Evolutionary conservation across 2,329 filamentous ascomycete species (phyloP).

Genomic region (Cylindrodendrum hubeiense): DNA sequence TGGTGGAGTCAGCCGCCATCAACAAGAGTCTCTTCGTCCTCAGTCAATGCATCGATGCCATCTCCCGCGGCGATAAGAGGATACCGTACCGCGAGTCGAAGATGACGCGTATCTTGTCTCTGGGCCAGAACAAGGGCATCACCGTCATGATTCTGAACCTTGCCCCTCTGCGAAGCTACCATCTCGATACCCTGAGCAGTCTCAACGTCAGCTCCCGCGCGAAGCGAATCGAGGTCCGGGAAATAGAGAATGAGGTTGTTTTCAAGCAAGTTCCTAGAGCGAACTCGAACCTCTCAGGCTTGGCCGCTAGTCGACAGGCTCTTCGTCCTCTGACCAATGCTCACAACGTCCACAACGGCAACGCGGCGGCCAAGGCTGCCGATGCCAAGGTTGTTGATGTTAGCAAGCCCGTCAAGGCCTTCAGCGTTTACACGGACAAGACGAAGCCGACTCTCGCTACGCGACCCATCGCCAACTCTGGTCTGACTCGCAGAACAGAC

Average conservation of each 20-base stretch:
- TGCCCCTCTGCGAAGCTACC: constrained; percentile 90
- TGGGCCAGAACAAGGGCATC: constrained; percentile 95
- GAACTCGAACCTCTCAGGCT: constrained; percentile 52
- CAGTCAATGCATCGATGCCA: constrained; percentile 95
- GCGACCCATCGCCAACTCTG: constrained; percentile 51
- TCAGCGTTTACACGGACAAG: constrained; percentile 88
- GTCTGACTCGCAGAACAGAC: constrained; percentile 48
- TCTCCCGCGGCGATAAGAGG: constrained; percentile 78
- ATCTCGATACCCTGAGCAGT: constrained; percentile 92
- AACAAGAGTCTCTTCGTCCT: constrained; percentile 97
- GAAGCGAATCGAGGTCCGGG: constrained; percentile 95
- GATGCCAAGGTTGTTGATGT: constrained; percentile 61
- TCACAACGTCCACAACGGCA: constrained; percentile 77
- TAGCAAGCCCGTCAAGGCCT: constrained; percentile 83
- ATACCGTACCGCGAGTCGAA: constrained; percentile 96
- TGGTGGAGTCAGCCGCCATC: constrained; percentile 96
- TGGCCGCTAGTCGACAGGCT: constrained; percentile 75
- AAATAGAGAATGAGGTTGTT: constrained; percentile 95
- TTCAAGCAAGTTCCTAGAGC: constrained; percentile 80
- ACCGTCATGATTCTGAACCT: constrained; percentile 98
- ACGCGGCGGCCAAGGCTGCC: constrained; percentile 55
- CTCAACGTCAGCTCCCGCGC: constrained; percentile 95
- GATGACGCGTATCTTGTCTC: constrained; percentile 93
- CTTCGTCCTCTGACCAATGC: constrained; percentile 81
- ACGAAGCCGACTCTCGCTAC: constrained; percentile 57